These are phyloP conservation scores for Penicillium canescens DNA, from an alignment of 495 filamentous ascomycete species.

Conservation along the genomic window DNA sequence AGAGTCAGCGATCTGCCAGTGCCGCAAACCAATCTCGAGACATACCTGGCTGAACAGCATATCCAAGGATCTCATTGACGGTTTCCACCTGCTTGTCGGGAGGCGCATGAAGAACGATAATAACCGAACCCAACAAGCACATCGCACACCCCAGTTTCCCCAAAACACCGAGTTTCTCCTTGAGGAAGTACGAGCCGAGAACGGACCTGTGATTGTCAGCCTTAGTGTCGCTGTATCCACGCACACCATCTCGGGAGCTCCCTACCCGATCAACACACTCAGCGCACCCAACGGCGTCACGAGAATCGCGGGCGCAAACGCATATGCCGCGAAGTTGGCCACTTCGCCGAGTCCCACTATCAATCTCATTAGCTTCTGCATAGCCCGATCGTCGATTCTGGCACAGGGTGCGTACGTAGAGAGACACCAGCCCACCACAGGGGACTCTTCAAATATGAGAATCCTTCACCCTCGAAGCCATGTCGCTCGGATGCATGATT, in stretches of 20 bases:
- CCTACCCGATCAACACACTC: slow-evolving; percentile 86
- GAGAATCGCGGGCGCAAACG: slow-evolving; percentile 94
- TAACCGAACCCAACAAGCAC: slow-evolving; percentile 92
- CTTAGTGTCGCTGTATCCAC: not conserved
- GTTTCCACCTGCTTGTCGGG: slow-evolving; percentile 86
- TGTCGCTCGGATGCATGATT: slow-evolving; percentile 85
- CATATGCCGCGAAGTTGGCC: slow-evolving; percentile 96
- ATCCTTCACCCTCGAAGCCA: slow-evolving; percentile 97
- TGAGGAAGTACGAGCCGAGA: slow-evolving; percentile 88
- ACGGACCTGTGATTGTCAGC: slow-evolving; percentile 66
- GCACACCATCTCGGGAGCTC: not conserved
- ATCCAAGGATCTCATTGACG: slow-evolving; percentile 83
- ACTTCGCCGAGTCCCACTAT: slow-evolving; percentile 81
- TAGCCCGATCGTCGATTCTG: not conserved
- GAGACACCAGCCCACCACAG: slow-evolving; percentile 94
- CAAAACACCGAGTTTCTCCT: slow-evolving; percentile 82
- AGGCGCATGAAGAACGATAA: slow-evolving; percentile 96
- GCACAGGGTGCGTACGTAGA: slow-evolving; percentile 61
- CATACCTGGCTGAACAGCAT: slow-evolving; percentile 87
- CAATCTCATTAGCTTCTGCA: slow-evolving; percentile 17
- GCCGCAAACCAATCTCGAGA: not conserved
- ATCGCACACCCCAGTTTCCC: slow-evolving; percentile 95
- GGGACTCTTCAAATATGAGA: slow-evolving; percentile 86
- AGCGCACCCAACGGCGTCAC: slow-evolving; percentile 93
- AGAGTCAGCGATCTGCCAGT: not conserved